Conservation (phyloP, 2,329 filamentous ascomycete species). For the Colletotrichum costaricense region DNA sequence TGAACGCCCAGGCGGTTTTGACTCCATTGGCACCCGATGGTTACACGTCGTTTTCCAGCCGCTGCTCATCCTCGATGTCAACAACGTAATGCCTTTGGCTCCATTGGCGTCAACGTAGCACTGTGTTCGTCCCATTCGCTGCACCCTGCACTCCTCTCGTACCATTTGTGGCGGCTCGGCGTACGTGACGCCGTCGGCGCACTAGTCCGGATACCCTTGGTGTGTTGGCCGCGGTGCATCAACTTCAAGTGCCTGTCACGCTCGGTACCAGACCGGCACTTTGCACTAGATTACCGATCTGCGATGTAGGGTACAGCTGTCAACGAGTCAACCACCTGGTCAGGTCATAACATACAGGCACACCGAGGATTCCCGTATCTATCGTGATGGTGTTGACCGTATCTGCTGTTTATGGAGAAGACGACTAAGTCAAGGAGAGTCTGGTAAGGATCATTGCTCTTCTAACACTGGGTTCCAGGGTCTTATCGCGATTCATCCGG, state of each 20-base stretch:
- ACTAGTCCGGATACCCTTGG: neutral
- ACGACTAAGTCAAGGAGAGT: neutral
- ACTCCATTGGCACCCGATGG: conserved; percentile 1
- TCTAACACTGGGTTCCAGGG: neutral
- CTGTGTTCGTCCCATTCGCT: conserved; percentile 23
- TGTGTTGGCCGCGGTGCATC: neutral
- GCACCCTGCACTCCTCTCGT: neutral
- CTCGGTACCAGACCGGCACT: neutral
- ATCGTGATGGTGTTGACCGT: neutral
- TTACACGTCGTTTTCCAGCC: neutral
- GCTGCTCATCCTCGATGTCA: too few relatives aligned
- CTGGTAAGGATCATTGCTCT: neutral
- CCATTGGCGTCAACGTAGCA: neutral
- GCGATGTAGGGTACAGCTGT: neutral
- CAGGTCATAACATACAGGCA: neutral
- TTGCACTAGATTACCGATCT: neutral
- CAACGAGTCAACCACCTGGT: conserved; percentile 6
- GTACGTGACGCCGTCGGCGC: neutral
- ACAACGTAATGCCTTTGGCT: neutral
- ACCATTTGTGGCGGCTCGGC: neutral
- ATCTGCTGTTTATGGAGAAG: neutral
- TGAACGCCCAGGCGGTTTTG: neutral
- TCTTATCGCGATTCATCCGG: neutral
- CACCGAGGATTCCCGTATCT: neutral
- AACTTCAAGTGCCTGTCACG: neutral